A percentile compares a stretch with the other conserved stretches of the same genome.
These are phyloP conservation scores for Aspergillus olivimuriae DNA, from an alignment of 495 filamentous ascomycete species.

Conservation along the genomic window DNA sequence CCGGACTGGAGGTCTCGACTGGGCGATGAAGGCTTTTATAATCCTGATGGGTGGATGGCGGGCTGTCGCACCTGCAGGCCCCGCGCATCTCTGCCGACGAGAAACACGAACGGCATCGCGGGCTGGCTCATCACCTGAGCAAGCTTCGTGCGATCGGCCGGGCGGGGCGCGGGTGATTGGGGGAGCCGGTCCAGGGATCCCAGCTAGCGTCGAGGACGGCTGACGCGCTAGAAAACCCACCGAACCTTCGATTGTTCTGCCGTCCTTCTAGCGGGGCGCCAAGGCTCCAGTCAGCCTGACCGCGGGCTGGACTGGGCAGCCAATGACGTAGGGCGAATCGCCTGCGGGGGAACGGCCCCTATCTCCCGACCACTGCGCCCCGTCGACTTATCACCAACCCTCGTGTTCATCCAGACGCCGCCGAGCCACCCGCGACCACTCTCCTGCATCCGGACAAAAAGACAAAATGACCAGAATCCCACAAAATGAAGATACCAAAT, in stretches of 20 bases:
- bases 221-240: neutral
- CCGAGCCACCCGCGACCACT: no score
- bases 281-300: no score
- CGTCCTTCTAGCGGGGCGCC: neutral
- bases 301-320: no score
- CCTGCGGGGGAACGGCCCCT: no score
- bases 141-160: conserved; percentile 4
- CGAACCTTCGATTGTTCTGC: neutral
- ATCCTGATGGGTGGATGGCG: neutral
- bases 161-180: conserved; percentile 5
- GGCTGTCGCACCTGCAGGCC: conserved; percentile 16
- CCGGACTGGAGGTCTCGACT: no score
- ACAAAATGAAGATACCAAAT: no score
- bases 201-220: conserved; percentile 3
- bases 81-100: conserved; percentile 7
- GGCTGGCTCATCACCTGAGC: conserved; percentile 20
- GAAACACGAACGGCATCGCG: conserved; percentile 16
- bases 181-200: conserved; percentile 1
- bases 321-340: no score
- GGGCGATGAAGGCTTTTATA: neutral
- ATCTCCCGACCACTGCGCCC: no score
- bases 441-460: no score
- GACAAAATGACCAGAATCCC: no score
- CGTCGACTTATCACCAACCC: no score
- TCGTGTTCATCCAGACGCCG: no score